Conservation (phyloP, 1,284 basidiomycete genomes). For the Sparassis latifolia region DNA sequence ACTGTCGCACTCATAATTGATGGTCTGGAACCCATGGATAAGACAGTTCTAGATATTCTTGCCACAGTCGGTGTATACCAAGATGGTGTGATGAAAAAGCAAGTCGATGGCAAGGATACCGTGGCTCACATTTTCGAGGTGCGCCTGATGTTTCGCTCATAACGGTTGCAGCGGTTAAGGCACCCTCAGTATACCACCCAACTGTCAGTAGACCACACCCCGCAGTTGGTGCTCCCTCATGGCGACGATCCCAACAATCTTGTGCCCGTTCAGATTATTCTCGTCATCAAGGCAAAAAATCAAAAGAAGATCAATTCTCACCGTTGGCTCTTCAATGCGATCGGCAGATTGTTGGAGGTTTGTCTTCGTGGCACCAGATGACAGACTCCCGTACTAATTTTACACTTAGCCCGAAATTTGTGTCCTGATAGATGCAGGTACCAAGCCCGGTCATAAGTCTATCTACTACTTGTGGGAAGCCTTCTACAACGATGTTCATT, state of each 20-base stretch:
- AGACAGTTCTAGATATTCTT: constrained; percentile 83
- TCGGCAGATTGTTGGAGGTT: constrained; percentile 78
- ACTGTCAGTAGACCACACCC: constrained; percentile 84
- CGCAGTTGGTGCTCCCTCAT: constrained; percentile 86
- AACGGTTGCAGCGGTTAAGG: neutral
- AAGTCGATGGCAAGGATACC: constrained; percentile 88
- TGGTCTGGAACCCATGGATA: constrained; percentile 94
- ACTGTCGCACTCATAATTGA: constrained; percentile 90
- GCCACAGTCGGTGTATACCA: constrained; percentile 89
- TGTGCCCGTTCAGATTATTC: constrained; percentile 93
- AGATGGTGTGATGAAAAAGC: constrained; percentile 95
- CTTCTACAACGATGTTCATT: constrained; percentile 70
- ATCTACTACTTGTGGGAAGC: constrained; percentile 98
- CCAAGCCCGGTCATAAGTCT: constrained; percentile 93
- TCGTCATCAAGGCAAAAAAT: constrained; percentile 95
- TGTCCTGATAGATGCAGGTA: constrained; percentile 90
- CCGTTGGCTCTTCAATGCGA: constrained; percentile 97
- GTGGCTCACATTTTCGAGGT: constrained; percentile 91
- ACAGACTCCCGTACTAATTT: neutral
- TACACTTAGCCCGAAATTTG: constrained; percentile 76
- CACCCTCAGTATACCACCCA: constrained; percentile 78
- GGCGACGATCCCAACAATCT: constrained; percentile 86
- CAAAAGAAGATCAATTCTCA: constrained; percentile 97
- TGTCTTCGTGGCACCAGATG: constrained; percentile 6
- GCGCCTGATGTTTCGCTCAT: neutral